Conservation (phyloP, 768 basidiomycete genomes). For the Boletus rufocinnamomeus region DNA sequence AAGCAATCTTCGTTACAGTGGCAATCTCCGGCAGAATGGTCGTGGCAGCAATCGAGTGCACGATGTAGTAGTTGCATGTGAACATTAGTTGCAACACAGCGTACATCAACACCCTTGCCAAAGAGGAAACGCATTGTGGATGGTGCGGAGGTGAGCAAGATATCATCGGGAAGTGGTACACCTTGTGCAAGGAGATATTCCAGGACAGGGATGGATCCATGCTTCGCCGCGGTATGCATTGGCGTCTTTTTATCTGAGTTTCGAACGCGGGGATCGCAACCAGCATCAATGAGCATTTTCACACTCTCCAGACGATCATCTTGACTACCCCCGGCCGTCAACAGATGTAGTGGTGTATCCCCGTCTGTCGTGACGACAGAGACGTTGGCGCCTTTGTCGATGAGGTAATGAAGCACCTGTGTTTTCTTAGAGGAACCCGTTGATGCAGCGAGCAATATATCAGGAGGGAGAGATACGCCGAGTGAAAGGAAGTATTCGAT, state of each 20-base stretch:
- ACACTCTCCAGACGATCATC: neutral
- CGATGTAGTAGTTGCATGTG: neutral
- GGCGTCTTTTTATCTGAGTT: neutral
- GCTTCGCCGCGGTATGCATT: neutral
- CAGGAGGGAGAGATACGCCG: neutral
- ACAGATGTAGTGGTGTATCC: neutral
- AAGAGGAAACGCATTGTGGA: neutral
- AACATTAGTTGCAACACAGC: neutral
- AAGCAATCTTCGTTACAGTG: neutral
- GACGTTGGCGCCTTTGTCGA: neutral
- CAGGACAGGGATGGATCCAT: neutral
- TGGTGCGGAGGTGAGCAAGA: neutral
- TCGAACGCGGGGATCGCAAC: neutral
- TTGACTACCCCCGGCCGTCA: no score
- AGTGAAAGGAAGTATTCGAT: neutral
- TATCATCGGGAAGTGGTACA: neutral
- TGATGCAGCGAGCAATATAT: neutral
- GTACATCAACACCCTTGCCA: neutral
- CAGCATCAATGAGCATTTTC: neutral
- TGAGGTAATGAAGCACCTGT: neutral
- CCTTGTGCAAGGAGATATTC: neutral
- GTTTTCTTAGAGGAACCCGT: no score
- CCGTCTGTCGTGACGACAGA: neutral
- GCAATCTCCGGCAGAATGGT: no score
- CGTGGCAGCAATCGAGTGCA: neutral